Percentiles rank a stretch among this genome's conserved stretches.
phyloP scores from a whole-genome alignment of 164 flowering plant genomes.

The Tetracentron sinense region DNA sequence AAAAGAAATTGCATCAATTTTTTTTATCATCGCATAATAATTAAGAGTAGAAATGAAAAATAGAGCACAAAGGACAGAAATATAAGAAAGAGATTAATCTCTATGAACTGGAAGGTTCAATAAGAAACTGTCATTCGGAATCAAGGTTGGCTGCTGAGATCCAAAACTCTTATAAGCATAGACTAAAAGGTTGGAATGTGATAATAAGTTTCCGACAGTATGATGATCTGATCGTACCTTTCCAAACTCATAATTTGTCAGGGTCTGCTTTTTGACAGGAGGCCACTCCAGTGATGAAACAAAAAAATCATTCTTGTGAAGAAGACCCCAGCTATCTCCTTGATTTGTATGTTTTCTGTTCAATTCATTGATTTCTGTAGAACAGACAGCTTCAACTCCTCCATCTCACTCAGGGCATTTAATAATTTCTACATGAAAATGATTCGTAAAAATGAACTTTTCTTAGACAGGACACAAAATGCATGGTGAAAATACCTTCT shows the following conservation, averaged over 20 bases:
- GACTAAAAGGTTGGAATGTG: no score
- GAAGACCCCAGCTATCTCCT: constrained; percentile 27
- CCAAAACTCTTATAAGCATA: neutral
- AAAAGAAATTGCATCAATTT: neutral
- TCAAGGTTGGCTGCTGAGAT: neutral
- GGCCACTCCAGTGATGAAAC: constrained; percentile 42
- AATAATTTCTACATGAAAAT: constrained; percentile 52
- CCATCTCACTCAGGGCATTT: constrained; percentile 64
- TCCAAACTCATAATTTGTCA: constrained; percentile 23
- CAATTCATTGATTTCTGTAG: constrained; percentile 46
- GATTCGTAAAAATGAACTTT: no score
- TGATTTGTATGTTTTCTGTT: constrained; percentile 37
- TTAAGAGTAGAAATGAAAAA: neutral
- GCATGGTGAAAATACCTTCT: constrained; percentile 38
- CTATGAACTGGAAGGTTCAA: neutral
- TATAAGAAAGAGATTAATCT: neutral
- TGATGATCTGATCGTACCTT: constrained; percentile 38
- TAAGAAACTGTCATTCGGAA: neutral
- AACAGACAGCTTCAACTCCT: constrained; percentile 68
- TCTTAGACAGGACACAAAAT: neutral
- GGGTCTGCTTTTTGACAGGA: constrained; percentile 28
- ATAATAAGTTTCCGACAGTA: neutral
- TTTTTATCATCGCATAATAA: neutral
- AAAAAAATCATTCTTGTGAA: constrained; percentile 20
- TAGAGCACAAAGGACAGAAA: neutral